Base-by-base conservation (phyloP, 2,329 filamentous ascomycete species). In the Colletotrichum godetiae region DNA sequence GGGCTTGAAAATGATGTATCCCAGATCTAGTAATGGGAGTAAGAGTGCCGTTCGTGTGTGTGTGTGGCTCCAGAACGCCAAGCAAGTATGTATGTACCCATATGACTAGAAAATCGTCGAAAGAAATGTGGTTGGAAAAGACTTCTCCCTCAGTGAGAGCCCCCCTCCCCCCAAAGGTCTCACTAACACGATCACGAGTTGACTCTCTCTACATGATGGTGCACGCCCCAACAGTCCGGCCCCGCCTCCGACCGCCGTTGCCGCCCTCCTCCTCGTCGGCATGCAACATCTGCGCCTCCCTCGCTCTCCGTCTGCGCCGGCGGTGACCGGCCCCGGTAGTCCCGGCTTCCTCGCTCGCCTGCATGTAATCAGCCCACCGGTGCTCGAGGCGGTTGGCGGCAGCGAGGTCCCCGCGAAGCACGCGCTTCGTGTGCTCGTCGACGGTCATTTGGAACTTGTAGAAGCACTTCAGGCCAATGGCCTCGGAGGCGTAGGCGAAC, bases 371-470 rank as follows among this genome's bases (percentile, higher is more conserved):
- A 0, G 93, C 93, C 96, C 96, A 98, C 81, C 96, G 97, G 75
- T 92, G 89, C 85, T 98, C 95, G 24, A 98, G 87, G n/a, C 94
- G 87, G 49, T 88, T 88, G 0, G 97, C 97, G 1, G 93, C 88
- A 0, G 88, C 86, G 72, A 95, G 89, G 74, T 98, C 94, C 7
- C 94, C 94, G 5, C 90, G 87, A 64, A 97, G 82, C 0, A 98
- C 94, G 4, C 95, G 91, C 84, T 95, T 96, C 66, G 92, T 95
- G 82, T 98, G 96, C 81, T 98, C 95, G 76, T 98, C 93, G 5
- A 98, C 95, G 0, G 95, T 98, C 84, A 94, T 94, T 83, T 98
- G 96, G 90, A 94, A 98, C 55, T 93, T 95, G 81, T 97, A 97
- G 85, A 96, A 98, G 82, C 95, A 97, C 82, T 98, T 98, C 56